phyloP scores from a whole-genome alignment of 2,329 filamentous ascomycete genomes.

The Fusarium chuoi region DNA sequence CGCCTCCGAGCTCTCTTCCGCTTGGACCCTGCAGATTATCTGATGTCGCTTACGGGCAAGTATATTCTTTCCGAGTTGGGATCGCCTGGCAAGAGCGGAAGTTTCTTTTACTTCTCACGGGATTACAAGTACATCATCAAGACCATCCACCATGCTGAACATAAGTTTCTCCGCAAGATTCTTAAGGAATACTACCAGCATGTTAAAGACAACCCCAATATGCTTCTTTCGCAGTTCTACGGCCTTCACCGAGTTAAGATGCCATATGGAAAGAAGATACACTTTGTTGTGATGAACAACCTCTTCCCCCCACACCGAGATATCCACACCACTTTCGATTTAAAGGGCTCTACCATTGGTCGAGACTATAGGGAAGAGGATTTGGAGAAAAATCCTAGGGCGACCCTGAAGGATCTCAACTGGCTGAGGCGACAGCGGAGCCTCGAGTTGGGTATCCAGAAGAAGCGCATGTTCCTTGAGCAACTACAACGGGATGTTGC shows the following conservation, averaged over 20 bases:
- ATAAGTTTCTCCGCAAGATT: slow-evolving; percentile 86
- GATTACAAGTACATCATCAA: slow-evolving; percentile 99
- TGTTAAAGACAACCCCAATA: slow-evolving; percentile 93
- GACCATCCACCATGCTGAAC: slow-evolving; percentile 95
- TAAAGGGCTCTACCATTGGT: slow-evolving; percentile 96
- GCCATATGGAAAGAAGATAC: slow-evolving; percentile 96
- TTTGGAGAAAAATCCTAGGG: slow-evolving; percentile 86
- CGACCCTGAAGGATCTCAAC: slow-evolving; percentile 95
- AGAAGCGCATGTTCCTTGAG: slow-evolving; percentile 87
- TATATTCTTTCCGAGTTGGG: slow-evolving; percentile 98
- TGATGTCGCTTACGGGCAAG: slow-evolving; percentile 98
- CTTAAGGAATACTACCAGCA: slow-evolving; percentile 94
- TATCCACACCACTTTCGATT: slow-evolving; percentile 95
- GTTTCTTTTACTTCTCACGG: slow-evolving; percentile 99
- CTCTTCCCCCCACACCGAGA: slow-evolving; percentile 96
- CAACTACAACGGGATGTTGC: slow-evolving; percentile 90
- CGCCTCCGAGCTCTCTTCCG: slow-evolving; percentile 88
- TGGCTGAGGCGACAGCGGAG: slow-evolving; percentile 89
- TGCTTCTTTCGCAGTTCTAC: slow-evolving; percentile 96
- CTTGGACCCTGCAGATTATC: slow-evolving; percentile 95
- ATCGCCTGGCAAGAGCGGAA: slow-evolving; percentile 96
- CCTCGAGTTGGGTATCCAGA: slow-evolving; percentile 87
- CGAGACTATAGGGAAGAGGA: slow-evolving; percentile 91
- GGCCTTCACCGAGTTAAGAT: slow-evolving; percentile 98
- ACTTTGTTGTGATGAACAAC: slow-evolving; percentile 99